Evolutionary conservation across 495 filamentous ascomycete genomes (phyloP), one percentile per base, ranked within the genome.

Genomic region (Pseudomonodictys pantanalensis): DNA sequence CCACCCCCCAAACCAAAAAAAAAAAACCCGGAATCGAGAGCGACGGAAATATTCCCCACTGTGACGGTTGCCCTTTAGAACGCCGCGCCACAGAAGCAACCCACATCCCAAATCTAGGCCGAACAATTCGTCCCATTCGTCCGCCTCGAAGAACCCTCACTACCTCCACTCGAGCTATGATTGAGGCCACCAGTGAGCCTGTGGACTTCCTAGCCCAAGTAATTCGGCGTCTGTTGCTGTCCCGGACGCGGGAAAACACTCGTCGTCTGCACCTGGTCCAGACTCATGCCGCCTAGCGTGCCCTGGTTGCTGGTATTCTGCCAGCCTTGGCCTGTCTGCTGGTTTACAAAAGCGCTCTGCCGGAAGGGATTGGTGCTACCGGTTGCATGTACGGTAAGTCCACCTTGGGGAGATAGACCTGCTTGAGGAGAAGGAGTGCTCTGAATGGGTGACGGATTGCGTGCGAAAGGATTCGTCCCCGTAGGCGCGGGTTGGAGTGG

Each of bases 321-420:
- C 89, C 93, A 96, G 12, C 89, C 87, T 70, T 86, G 79, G 0
- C 92, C 91, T 1, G 90, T 96, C 32, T 85, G 81, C 66, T 92
- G 89, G 65, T 95, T 91, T 30, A 93, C 85, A 64, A 96, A 95
- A 0, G 84, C 81, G 49, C 86, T 87, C 70, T 96, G 90, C 8
- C 92, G 82, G 82, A 97, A 97, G 1, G 92, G 92, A 70, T 97
- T 97, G 15, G 92, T 97, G 66, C 85, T 91, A 7, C 91, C 92
- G 1, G 93, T 96, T 3, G 85, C 82, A 57, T 86, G 84, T 17
- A 79, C 76, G 51, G 78, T 75, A 15, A 87, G 74, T 2, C 69
- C 70, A 64, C 70, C 67, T 67, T 71, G 51, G 0, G 71, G 67
- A 25, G 52, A 38, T 22, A 87, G 74, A 3, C 69, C 70, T 64